Conservation (phyloP, 169 alveolate species). For the Plasmodium gonderi region DNA sequence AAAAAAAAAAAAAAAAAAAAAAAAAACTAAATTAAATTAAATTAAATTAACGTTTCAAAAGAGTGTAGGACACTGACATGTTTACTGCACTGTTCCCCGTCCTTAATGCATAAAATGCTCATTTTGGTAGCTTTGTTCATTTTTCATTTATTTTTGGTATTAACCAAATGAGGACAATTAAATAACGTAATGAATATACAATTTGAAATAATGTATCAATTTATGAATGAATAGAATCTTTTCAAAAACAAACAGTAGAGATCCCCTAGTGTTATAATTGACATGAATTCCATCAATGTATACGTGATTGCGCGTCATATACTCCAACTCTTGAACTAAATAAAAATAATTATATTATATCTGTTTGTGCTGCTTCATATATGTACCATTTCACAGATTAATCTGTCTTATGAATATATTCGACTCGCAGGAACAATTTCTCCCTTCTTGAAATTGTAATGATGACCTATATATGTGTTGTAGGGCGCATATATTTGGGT, state of each 20-base stretch:
- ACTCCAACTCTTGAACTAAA: not conserved
- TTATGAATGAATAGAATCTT: not conserved
- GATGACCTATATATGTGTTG: slow-evolving; percentile 1
- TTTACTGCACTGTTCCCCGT: no score
- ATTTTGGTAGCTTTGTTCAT: not conserved
- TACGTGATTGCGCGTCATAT: not conserved
- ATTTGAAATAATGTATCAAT: not conserved
- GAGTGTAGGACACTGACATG: no score
- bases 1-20: no score
- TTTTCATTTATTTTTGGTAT: not conserved
- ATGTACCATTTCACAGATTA: not conserved
- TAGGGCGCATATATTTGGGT: not conserved
- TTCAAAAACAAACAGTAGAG: no score
- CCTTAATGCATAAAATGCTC: not conserved
- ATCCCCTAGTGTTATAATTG: no score
- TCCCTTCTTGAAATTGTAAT: slow-evolving; percentile 53
- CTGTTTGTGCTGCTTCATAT: not conserved
- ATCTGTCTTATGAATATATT: not conserved
- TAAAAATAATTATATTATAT: not conserved
- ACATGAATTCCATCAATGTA: not conserved
- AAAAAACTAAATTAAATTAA: no score
- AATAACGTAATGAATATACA: not conserved
- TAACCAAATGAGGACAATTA: not conserved
- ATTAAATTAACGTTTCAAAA: no score
- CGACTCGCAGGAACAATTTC: slow-evolving; percentile 28